These are phyloP conservation scores for Lentinus polychrous DNA, from an alignment of 1,284 basidiomycete genomes.

Conservation along the genomic window DNA sequence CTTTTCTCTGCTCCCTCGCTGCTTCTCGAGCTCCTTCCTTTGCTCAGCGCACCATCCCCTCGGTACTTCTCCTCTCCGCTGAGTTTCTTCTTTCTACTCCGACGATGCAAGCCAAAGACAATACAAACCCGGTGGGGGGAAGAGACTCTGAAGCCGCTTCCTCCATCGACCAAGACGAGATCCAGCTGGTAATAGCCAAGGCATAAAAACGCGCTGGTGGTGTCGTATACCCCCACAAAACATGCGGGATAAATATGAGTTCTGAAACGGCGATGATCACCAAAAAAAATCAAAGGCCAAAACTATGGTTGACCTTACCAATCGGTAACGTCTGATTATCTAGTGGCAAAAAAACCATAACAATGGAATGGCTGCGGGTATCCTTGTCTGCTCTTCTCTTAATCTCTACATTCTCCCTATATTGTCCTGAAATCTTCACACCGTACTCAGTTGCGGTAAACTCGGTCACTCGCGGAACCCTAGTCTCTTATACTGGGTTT, in stretches of 20 bases:
- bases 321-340: slow-evolving; percentile 66
- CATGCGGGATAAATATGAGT: no score
- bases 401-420: neutral
- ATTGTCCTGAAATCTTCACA: no score
- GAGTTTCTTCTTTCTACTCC: neutral
- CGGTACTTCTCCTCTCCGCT: neutral
- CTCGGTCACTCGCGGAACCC: no score
- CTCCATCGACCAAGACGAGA: slow-evolving; percentile 43
- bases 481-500: slow-evolving; percentile 12
- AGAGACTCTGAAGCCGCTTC: slow-evolving; percentile 19
- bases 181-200: slow-evolving; percentile 54
- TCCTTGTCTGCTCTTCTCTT: slow-evolving; percentile 34
- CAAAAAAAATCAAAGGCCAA: no score
- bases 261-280: no score
- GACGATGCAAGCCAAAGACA: neutral
- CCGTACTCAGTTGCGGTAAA: no score
- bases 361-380: slow-evolving; percentile 85
- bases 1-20: slow-evolving; percentile 7
- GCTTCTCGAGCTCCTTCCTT: neutral
- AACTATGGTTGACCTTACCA: slow-evolving; percentile 28
- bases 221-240: no score
- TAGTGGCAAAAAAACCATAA: slow-evolving; percentile 32
- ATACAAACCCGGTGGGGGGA: neutral
- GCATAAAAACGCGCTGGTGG: slow-evolving; percentile 13
- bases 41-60: neutral